Percentiles rank a stretch among this genome's conserved stretches.
These are phyloP conservation scores for Calonectria hawksworthii DNA, from an alignment of 2,329 filamentous ascomycete genomes.

Conservation along the genomic window DNA sequence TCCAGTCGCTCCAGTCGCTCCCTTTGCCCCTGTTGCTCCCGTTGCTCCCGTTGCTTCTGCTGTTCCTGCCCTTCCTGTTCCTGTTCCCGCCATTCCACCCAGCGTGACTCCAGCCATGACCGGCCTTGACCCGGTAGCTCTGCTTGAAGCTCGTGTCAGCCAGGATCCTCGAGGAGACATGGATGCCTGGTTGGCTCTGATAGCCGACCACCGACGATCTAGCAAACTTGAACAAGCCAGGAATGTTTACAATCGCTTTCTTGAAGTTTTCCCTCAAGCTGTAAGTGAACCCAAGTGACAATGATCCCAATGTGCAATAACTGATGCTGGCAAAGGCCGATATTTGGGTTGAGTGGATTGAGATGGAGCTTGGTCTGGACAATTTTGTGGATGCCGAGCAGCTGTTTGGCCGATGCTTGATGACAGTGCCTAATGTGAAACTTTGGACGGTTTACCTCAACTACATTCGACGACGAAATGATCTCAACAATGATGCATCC, in stretches of 20 bases:
- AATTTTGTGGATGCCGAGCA: conserved; percentile 85
- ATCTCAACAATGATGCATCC: conserved; percentile 81
- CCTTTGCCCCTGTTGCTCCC: conserved; percentile 33
- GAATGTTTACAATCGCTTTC: conserved; percentile 85
- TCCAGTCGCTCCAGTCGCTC: conserved; percentile 10
- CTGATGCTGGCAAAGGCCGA: conserved; percentile 77
- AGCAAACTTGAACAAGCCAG: conserved; percentile 87
- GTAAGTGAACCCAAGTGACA: conserved; percentile 70
- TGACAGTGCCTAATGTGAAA: conserved; percentile 84
- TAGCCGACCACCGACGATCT: conserved; percentile 85
- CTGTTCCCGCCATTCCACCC: conserved; percentile 42
- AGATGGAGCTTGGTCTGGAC: conserved; percentile 90
- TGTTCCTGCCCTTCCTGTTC: conserved; percentile 32
- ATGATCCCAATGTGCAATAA: conserved; percentile 10
- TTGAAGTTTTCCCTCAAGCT: conserved; percentile 89
- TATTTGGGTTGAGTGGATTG: conserved; percentile 89
- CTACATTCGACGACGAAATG: conserved; percentile 93
- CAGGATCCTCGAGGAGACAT: conserved; percentile 94
- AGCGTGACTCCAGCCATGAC: conserved; percentile 55
- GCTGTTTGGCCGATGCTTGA: conserved; percentile 85
- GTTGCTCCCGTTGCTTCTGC: conserved; percentile 31
- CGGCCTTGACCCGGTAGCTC: conserved; percentile 77
- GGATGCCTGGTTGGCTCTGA: conserved; percentile 90
- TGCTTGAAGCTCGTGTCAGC: conserved; percentile 90
- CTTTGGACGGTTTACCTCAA: conserved; percentile 96